Conservation (phyloP, 306 rosid genomes). For the Vigna angularis region DNA sequence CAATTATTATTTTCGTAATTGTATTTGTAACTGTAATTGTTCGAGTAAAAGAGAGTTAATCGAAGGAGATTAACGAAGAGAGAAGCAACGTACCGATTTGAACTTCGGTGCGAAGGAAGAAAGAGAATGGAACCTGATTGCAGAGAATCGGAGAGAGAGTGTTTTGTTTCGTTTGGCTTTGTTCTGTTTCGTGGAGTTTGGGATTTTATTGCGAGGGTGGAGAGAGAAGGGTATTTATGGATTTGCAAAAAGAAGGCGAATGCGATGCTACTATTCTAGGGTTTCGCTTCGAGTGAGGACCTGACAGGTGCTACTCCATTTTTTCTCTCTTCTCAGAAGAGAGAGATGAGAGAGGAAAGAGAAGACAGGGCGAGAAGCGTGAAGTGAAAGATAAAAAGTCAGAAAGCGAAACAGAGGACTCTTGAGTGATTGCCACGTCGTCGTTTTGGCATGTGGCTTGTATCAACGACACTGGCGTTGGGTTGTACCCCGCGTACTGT, state of each 20-base stretch:
- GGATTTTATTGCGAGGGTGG: slow-evolving; percentile 11
- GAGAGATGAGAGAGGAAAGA: slow-evolving; percentile 27
- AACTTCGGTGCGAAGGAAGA: slow-evolving; percentile 33
- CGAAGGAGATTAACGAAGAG: slow-evolving; percentile 4
- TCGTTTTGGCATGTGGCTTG: background rate
- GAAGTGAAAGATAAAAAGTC: slow-evolving; percentile 23
- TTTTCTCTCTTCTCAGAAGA: slow-evolving; percentile 18
- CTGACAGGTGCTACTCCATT: slow-evolving; percentile 45
- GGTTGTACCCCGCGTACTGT: background rate
- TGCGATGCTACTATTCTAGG: slow-evolving; percentile 36
- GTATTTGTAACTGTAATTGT: background rate
- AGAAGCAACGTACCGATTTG: slow-evolving; percentile 61
- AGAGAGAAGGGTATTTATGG: slow-evolving; percentile 60
- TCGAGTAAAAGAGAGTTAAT: slow-evolving; percentile 25
- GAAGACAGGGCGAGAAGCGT: background rate
- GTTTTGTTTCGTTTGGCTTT: background rate
- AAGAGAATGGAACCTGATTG: slow-evolving; percentile 20
- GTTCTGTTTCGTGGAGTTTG: background rate
- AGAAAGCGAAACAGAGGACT: background rate
- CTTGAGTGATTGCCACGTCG: slow-evolving; percentile 20
- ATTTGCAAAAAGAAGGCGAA: slow-evolving; percentile 41
- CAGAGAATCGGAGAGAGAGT: slow-evolving; percentile 7
- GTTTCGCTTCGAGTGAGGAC: slow-evolving; percentile 36
- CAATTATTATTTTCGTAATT: no score
- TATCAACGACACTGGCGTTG: background rate